Base-by-base conservation (phyloP, 352 stramenopile species). In the Globisporangium acanthophoron region DNA sequence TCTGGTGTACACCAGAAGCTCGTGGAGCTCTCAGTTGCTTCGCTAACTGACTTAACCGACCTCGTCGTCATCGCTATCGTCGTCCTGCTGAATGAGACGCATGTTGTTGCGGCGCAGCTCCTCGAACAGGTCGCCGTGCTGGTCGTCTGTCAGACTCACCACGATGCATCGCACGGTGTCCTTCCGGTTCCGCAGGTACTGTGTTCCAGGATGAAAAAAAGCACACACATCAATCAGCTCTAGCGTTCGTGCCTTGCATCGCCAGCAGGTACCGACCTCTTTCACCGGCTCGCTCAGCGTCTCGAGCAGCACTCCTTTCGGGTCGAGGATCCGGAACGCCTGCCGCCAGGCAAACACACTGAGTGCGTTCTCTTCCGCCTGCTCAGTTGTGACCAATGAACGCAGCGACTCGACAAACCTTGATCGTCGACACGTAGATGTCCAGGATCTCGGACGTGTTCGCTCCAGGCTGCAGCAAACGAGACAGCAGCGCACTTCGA, bases 101-200 rank as follows among this genome's bases (percentile, higher is more conserved):
- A 95, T 90, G 77, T 97, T 92, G 58, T 96, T 91, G 29, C 90
- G 88, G 35, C 85, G 78, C 24, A 99, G 77, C 57, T 99, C 96
- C 69, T 98, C 88, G 53, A 98, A 98, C 27, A 99, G 80, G 46
- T 99, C 96, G 31, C 92, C 89, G 39, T 96, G 89, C 59, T 94
- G 61, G 40, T 93, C 81, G 50, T 93, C 90, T 0, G 88, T 97
- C 16, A 98, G 76, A 52, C 82, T 97, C 49, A 80, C 74, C 27
- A 99, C 96, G 54, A 99, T 99, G 70, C 96, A 99, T 24, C 96
- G 87, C 56, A 99, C 92, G 0, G 96, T 99, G 74, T 99, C 97
- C 58, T 96, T 87, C 18, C 97, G 77, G 44, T 90, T 77, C 33
- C 87, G 78, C 21, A 99, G 74, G 70, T 99, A 99, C 61, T 90